A percentile compares a stretch with the other conserved stretches of the same genome.
phyloP scores from a whole-genome alignment of 2,329 filamentous ascomycete genomes.

The Fusarium dlaminii region DNA sequence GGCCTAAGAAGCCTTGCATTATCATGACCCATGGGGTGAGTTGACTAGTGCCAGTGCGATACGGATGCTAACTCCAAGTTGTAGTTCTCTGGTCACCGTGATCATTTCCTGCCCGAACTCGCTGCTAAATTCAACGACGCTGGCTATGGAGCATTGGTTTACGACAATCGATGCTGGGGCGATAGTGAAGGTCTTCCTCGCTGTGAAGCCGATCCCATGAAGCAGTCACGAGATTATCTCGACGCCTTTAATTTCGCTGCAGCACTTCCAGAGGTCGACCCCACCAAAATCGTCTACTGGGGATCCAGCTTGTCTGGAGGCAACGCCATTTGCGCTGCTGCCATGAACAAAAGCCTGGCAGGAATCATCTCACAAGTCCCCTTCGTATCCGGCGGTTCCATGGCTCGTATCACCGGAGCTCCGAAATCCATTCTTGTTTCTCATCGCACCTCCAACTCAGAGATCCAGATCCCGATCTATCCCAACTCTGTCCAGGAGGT shows the following conservation, averaged over 20 bases:
- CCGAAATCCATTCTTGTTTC: rapidly evolving
- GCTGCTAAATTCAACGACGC: background rate
- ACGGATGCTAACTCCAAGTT: rapidly evolving
- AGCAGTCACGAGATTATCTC: background rate
- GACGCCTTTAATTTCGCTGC: background rate
- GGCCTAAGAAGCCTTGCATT: background rate
- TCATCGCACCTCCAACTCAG: rapidly evolving
- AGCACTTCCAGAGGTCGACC: rapidly evolving
- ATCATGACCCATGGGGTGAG: background rate
- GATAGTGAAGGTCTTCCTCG: background rate
- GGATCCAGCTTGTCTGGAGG: background rate
- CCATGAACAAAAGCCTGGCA: background rate
- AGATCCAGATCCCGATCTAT: background rate
- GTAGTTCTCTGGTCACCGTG: background rate
- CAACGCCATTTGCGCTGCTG: background rate
- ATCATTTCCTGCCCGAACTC: background rate
- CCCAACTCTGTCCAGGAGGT: background rate
- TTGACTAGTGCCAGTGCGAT: rapidly evolving
- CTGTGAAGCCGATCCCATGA: background rate
- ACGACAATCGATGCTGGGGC: background rate
- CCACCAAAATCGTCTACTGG: background rate
- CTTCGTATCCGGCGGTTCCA: background rate
- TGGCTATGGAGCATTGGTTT: background rate
- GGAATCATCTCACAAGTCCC: background rate
- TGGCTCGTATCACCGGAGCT: background rate